Evolutionary conservation across 768 basidiomycete genomes (phyloP).

Genomic region (Hygrocybe punicea): DNA sequence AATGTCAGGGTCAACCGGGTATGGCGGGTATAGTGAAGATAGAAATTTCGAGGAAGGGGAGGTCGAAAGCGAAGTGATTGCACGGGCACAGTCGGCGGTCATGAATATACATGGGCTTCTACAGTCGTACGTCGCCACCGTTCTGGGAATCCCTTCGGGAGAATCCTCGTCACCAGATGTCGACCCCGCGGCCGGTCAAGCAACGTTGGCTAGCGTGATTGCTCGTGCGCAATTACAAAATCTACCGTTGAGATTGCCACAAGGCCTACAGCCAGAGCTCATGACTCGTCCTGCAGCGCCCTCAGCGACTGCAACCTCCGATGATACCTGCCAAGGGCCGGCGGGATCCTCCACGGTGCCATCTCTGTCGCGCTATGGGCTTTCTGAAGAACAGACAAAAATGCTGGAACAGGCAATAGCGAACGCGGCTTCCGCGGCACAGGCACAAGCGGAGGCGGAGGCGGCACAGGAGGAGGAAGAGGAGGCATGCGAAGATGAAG

Average conservation of each 20-base stretch:
- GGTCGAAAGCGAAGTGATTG: conserved; percentile 46
- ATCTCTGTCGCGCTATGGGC: conserved; percentile 61
- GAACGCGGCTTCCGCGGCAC: conserved; percentile 68
- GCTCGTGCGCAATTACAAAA: conserved; percentile 63
- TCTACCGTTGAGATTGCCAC: conserved; percentile 17
- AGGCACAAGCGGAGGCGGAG: conserved; percentile 76
- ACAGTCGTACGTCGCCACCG: conserved; percentile 55
- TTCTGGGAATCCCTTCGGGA: conserved; percentile 43
- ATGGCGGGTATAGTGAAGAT: conserved; percentile 23
- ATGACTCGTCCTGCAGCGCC: background rate
- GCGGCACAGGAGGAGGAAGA: conserved; percentile 71
- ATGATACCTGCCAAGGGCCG: conserved; percentile 3
- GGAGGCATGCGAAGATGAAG: conserved; percentile 44
- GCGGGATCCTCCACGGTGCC: conserved; percentile 22
- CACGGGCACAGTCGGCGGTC: conserved; percentile 50
- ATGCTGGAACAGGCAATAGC: conserved; percentile 71
- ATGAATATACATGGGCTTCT: conserved; percentile 54
- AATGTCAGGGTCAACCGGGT: conserved; percentile 16
- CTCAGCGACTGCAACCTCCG: background rate
- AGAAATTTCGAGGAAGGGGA: conserved; percentile 59
- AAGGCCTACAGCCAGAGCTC: background rate
- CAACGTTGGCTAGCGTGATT: conserved; percentile 68
- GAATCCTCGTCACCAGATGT: conserved; percentile 24
- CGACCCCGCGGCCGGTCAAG: conserved; percentile 55
- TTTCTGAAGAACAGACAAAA: conserved; percentile 70